Percentiles rank a stretch among this genome's conserved stretches.
phyloP scores from a whole-genome alignment of 2,329 filamentous ascomycete genomes.

The Metarhizium guizhouense region DNA sequence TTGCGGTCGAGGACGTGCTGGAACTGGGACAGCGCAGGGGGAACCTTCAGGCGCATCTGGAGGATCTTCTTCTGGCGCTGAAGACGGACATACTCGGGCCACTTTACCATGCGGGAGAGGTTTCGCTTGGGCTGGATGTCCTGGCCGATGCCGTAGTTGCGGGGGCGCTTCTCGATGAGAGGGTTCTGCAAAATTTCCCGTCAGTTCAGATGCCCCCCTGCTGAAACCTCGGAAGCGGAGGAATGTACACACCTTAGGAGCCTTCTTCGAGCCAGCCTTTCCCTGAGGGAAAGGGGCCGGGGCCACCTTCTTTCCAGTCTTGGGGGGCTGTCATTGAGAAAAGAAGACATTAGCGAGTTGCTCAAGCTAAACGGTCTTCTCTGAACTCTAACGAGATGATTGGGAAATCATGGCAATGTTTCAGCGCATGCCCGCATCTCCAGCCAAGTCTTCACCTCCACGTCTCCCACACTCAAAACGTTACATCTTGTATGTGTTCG shows the following conservation, averaged over 20 bases:
- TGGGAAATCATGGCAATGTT: conserved; percentile 38
- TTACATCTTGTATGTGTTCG: conserved; percentile 11
- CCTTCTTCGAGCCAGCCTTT: conserved; percentile 91
- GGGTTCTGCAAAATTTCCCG: conserved; percentile 61
- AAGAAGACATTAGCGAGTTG: conserved; percentile 94
- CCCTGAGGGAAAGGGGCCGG: conserved; percentile 92
- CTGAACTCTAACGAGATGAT: conserved; percentile 80
- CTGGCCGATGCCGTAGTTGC: conserved; percentile 98
- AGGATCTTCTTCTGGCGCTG: conserved; percentile 94
- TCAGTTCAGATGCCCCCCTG: not conserved
- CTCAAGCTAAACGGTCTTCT: conserved; percentile 73
- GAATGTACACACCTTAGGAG: conserved; percentile 73
- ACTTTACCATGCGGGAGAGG: conserved; percentile 97
- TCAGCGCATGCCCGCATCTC: conserved; percentile 44
- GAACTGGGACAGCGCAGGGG: conserved; percentile 95
- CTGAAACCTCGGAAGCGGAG: not conserved
- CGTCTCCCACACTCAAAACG: not conserved
- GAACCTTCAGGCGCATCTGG: conserved; percentile 97
- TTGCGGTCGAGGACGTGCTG: conserved; percentile 94
- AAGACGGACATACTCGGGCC: conserved; percentile 98
- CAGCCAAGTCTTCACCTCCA: conserved; percentile 56
- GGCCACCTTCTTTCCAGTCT: conserved; percentile 95
- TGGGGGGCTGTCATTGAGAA: conserved; percentile 99
- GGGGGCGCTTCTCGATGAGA: conserved; percentile 94
- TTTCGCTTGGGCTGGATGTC: conserved; percentile 96